These are phyloP conservation scores for Xylaria telfairii DNA, from an alignment of 495 filamentous ascomycete species.

Conservation along the genomic window DNA sequence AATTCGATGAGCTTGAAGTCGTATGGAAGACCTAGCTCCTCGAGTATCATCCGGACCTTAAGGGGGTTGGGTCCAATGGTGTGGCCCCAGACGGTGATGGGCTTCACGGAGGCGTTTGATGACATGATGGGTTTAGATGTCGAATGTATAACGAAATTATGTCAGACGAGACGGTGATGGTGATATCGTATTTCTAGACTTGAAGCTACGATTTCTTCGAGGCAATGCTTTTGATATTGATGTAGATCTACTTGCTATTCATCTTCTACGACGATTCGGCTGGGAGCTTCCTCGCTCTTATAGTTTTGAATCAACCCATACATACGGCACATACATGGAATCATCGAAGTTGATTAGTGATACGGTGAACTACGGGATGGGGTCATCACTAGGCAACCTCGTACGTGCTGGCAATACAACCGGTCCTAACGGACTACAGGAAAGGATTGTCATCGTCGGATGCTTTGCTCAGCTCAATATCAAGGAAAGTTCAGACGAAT, in stretches of 20 bases:
- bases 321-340: neutral
- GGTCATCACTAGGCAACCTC: neutral
- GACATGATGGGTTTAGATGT: conserved; percentile 4
- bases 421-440: neutral
- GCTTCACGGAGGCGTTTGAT: conserved; percentile 27
- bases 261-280: neutral
- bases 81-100: conserved; percentile 38
- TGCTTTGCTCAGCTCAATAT: neutral
- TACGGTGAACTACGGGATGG: neutral
- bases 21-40: conserved; percentile 65
- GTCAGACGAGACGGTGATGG: neutral
- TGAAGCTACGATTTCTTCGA: neutral
- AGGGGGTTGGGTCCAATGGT: conserved; percentile 64
- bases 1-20: conserved; percentile 39
- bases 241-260: neutral
- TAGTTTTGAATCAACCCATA: neutral
- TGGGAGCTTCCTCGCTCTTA: neutral
- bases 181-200: too few relatives aligned
- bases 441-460: neutral
- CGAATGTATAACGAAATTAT: neutral
- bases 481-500: neutral
- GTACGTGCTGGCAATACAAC: neutral
- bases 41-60: conserved; percentile 67
- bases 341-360: neutral
- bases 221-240: neutral